These are phyloP conservation scores for Suillus americanus DNA, from an alignment of 768 basidiomycete genomes.

Conservation along the genomic window DNA sequence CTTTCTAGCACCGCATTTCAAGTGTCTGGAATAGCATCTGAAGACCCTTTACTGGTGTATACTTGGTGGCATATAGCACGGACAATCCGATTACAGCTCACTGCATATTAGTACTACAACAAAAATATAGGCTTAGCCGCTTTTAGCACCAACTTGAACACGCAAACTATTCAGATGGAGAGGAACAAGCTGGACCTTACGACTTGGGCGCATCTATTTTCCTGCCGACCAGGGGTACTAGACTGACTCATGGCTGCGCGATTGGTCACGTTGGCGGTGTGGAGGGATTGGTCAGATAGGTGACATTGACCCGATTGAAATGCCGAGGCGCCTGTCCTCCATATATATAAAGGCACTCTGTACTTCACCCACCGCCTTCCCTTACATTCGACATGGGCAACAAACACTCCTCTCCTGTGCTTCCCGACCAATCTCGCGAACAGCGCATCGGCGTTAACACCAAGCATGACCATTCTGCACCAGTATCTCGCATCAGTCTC, in stretches of 20 bases:
- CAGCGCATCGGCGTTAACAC: slow-evolving; percentile 8
- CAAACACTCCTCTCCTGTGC: slow-evolving; percentile 25
- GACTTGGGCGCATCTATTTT: background rate
- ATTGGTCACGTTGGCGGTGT: background rate
- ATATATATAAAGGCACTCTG: slow-evolving; percentile 2
- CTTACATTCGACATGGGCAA: slow-evolving; percentile 27
- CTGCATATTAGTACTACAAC: background rate
- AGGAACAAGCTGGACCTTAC: background rate
- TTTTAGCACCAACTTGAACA: background rate
- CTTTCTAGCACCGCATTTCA: background rate
- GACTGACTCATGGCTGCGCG: background rate
- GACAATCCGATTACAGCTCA: background rate
- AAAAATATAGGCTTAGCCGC: background rate
- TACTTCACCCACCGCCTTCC: background rate
- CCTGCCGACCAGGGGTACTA: background rate
- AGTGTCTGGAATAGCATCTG: background rate
- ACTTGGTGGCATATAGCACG: background rate
- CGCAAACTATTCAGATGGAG: background rate
- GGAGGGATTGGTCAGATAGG: background rate
- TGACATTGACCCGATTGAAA: background rate
- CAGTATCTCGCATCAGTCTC: slow-evolving; percentile 37
- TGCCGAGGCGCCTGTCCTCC: background rate
- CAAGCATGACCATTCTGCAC: slow-evolving; percentile 11
- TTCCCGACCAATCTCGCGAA: slow-evolving; percentile 20
- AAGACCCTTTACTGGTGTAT: background rate